Evolutionary conservation across 257 asterid species (phyloP), one percentile per base, ranked within the genome.

Genomic region (Solanum lignicaule): DNA sequence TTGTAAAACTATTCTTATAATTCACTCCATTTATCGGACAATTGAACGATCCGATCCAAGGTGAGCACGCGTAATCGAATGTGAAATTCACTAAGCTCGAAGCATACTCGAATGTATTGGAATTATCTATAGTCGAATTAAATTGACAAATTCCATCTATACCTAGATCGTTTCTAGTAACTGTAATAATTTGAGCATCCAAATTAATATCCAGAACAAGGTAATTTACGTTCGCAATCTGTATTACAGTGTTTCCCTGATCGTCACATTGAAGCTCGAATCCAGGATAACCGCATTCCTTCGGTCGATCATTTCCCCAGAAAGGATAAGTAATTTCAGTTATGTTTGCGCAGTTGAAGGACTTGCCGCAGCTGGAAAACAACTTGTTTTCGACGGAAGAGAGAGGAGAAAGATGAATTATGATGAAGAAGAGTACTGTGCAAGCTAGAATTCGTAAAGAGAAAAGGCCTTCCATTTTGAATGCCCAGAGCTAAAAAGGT

Each of bases 231-330:
- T 65, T 38, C 89, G 78, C 76, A 2, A 91, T 93, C 23, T 83
- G 87, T 9, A 92, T 89, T 0, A 55, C 66, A 9, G 93, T 69
- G 14, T 85, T 86, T 2, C 73, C 87, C 31, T 62, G 38, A 55
- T 65, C 87, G 62, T 82, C 86, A 73, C 98, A 94, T 58, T 6
- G 88, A 39, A 94, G 95, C 74, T 90, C 76, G 27, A 93, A 90
- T 71, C 91, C 92, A 23, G 96, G 93, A 90, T 88, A 84, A 46
- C 98, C 98, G 87, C 98, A 94, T 68, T 91, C 92, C 18, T 29
- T 66, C 25, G 93, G 92, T 82, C 96, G 87, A 76, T 85, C 74
- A 46, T 91, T 90, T 65, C 95, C 96, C 89, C 93, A 93, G 84
- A 93, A 93, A 6, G 96, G 98, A 88, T 90, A 94, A 35, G 73